Percentiles rank a stretch among this genome's conserved stretches.
phyloP scores from a whole-genome alignment of 108 stramenopile species.

The Chaetoceros tenuissimus region DNA sequence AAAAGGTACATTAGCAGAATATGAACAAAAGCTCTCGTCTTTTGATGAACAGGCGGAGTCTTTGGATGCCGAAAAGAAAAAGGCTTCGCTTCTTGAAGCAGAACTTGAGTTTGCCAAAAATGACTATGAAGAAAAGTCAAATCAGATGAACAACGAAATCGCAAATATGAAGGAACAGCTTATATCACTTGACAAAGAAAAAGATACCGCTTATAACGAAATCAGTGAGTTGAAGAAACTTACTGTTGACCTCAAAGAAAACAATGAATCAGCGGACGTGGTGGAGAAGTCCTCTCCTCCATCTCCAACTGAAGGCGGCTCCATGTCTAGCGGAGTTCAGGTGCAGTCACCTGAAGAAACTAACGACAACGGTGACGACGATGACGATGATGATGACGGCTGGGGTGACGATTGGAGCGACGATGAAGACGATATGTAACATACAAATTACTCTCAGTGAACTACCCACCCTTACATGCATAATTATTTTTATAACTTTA shows the following conservation, averaged over 20 bases:
- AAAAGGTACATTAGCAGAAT: background rate
- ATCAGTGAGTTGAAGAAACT: background rate
- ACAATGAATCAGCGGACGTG: background rate
- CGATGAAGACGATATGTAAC: background rate
- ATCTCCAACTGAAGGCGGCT: background rate
- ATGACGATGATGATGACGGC: background rate
- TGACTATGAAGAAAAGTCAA: background rate
- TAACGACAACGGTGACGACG: background rate
- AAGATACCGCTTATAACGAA: background rate
- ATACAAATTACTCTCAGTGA: no score
- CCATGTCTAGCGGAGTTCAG: background rate
- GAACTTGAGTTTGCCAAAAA: background rate
- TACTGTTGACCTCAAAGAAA: background rate
- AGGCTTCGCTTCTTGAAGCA: background rate
- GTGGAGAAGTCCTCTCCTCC: background rate
- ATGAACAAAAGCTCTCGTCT: background rate
- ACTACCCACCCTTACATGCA: no score
- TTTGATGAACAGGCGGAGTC: background rate
- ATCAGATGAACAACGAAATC: background rate
- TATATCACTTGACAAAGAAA: background rate
- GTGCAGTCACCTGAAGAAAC: background rate
- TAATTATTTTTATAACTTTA: no score
- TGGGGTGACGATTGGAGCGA: background rate
- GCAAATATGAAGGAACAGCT: background rate
- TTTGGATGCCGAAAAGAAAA: background rate